A percentile compares a stretch with the other conserved stretches of the same genome.
These are phyloP conservation scores for Botrytis paeoniae DNA, from an alignment of 2,329 filamentous ascomycete genomes.

Conservation along the genomic window DNA sequence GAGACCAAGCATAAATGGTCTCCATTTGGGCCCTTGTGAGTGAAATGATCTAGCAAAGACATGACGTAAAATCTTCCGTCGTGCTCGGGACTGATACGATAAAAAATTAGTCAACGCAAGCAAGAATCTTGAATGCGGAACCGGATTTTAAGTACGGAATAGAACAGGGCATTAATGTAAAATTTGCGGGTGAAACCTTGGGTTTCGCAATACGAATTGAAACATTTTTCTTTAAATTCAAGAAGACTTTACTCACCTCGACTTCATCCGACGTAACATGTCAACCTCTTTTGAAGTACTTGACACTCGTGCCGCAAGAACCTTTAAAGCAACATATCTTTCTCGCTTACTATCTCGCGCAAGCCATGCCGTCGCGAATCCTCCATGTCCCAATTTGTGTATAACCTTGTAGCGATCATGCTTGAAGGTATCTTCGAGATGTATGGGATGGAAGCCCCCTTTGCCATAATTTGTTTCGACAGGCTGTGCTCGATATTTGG, in stretches of 20 bases:
- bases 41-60: constrained; percentile 30
- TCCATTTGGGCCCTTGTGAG: constrained; percentile 43
- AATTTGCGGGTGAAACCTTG: not conserved
- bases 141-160: not conserved
- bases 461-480: constrained; percentile 25
- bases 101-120: not conserved
- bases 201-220: not conserved
- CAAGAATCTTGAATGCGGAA: not conserved
- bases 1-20: constrained; percentile 44
- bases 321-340: constrained; percentile 28
- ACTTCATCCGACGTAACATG: constrained; percentile 23
- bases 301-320: constrained; percentile 24
- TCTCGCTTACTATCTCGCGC: constrained; percentile 35
- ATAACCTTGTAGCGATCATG: constrained; percentile 44
- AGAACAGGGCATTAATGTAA: not conserved
- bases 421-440: constrained; percentile 44
- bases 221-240: not conserved
- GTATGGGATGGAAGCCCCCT: constrained; percentile 46
- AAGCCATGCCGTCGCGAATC: constrained; percentile 48
- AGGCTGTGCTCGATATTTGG: not conserved
- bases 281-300: constrained; percentile 24
- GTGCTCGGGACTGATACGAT: constrained; percentile 9
- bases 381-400: constrained; percentile 47
- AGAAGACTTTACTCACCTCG: not conserved
- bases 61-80: constrained; percentile 23